A percentile compares a stretch with the other conserved stretches of the same genome.
Conservation (phyloP, 371 early-diverging fungal genomes). For the Mortierella sp. region DNA sequence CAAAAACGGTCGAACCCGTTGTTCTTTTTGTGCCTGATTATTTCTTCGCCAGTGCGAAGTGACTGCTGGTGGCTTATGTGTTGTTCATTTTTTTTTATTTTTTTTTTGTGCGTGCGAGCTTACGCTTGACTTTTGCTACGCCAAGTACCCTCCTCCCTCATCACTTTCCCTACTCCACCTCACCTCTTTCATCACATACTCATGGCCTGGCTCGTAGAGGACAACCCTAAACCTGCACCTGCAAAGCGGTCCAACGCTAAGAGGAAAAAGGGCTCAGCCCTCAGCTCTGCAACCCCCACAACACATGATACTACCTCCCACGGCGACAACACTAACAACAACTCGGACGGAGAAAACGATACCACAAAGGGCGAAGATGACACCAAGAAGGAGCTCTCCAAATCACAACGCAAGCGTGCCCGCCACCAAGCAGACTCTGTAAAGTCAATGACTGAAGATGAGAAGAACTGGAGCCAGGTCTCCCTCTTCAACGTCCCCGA, state of each 20-base stretch:
- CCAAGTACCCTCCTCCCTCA: neutral
- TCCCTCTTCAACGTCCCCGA: constrained; percentile 48
- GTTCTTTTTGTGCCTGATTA: neutral
- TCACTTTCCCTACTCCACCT: neutral
- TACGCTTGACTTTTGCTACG: neutral
- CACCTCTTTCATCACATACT: neutral
- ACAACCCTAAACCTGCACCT: constrained; percentile 18
- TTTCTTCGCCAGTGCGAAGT: neutral
- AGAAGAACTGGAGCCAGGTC: constrained; percentile 52
- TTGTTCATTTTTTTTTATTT: neutral
- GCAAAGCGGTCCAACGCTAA: constrained; percentile 51
- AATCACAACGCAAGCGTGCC: constrained; percentile 53
- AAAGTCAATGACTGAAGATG: constrained; percentile 46
- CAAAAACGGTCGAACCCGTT: too few relatives aligned
- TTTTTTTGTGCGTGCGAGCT: neutral
- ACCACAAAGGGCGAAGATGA: constrained; percentile 11
- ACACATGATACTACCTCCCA: neutral
- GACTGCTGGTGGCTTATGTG: constrained; percentile 6
- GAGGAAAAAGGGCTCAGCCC: constrained; percentile 32
- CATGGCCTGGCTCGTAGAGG: constrained; percentile 53
- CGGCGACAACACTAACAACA: neutral
- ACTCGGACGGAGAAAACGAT: constrained; percentile 16
- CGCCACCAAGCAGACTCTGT: constrained; percentile 35
- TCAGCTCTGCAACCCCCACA: neutral
- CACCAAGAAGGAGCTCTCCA: constrained; percentile 35